phyloP scores from a whole-genome alignment of 371 early-diverging fungal species.

The Syncephalastrum sp. region DNA sequence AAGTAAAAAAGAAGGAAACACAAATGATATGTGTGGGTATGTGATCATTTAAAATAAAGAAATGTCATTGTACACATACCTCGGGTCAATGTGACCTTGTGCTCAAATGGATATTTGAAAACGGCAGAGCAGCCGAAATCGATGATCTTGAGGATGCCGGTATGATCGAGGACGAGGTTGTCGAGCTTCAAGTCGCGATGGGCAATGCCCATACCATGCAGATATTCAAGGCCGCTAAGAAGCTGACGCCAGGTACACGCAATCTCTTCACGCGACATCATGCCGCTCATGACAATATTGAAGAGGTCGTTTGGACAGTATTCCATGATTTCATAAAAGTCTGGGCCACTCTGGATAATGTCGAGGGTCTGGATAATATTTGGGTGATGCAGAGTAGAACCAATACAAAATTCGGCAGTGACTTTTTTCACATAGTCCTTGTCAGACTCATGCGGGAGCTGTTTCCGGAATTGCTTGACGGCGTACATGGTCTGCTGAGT shows the following conservation, averaged over 20 bases:
- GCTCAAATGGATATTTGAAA: conserved; percentile 70
- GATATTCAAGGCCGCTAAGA: conserved; percentile 68
- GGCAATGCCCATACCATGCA: conserved; percentile 77
- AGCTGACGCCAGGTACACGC: conserved; percentile 76
- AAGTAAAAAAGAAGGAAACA: not conserved
- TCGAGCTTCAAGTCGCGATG: conserved; percentile 91
- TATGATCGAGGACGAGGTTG: conserved; percentile 73
- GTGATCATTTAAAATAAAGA: too few relatives aligned
- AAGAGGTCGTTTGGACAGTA: conserved; percentile 80
- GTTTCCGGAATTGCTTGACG: conserved; percentile 80
- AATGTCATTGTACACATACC: conserved; percentile 30
- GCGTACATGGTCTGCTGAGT: conserved; percentile 55
- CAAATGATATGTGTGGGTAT: too few relatives aligned
- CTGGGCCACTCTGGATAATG: conserved; percentile 59
- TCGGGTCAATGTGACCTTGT: conserved; percentile 52
- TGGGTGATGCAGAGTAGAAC: conserved; percentile 78
- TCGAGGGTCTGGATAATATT: conserved; percentile 87
- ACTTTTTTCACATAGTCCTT: conserved; percentile 84
- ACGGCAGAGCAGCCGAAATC: conserved; percentile 94
- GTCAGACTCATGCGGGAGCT: conserved; percentile 64
- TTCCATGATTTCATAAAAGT: conserved; percentile 77
- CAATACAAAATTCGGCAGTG: conserved; percentile 84
- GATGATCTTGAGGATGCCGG: conserved; percentile 80
- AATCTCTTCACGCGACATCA: conserved; percentile 65
- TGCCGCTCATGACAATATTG: conserved; percentile 65